Percentiles rank a stretch among this genome's conserved stretches.
Evolutionary conservation across 1,139 yeast genomes (phyloP).

Genomic region (Geotrichum restrictum): DNA sequence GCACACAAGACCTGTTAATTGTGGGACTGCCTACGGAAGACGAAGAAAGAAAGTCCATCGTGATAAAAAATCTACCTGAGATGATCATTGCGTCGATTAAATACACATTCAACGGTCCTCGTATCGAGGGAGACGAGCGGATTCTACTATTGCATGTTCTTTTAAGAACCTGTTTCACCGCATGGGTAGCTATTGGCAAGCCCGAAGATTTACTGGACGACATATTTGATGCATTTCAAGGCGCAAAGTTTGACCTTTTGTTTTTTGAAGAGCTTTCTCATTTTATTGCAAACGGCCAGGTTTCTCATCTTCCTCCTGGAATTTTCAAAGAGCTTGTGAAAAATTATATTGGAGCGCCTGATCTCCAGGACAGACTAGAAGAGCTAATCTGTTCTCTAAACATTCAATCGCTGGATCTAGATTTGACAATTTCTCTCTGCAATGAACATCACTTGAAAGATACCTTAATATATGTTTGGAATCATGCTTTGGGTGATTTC

Average conservation of each 20-base stretch:
- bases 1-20: slow-evolving; percentile 47
- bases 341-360: slow-evolving; percentile 42
- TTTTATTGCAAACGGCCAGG: slow-evolving; percentile 47
- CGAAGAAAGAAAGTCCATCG: slow-evolving; percentile 46
- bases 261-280: slow-evolving; percentile 54
- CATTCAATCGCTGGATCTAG: slow-evolving; percentile 64
- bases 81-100: slow-evolving; percentile 53
- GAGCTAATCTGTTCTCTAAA: slow-evolving; percentile 65
- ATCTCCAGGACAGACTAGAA: slow-evolving; percentile 52
- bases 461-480: slow-evolving; percentile 65
- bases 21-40: slow-evolving; percentile 53
- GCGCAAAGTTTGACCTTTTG: slow-evolving; percentile 33
- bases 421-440: slow-evolving; percentile 62
- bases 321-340: slow-evolving; percentile 58
- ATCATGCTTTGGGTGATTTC: slow-evolving; percentile 60
- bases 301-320: slow-evolving; percentile 55
- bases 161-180: slow-evolving; percentile 42
- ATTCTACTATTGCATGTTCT: slow-evolving; percentile 28
- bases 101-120: slow-evolving; percentile 37
- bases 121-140: slow-evolving; percentile 18
- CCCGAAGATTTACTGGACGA: slow-evolving; percentile 48
- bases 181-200: slow-evolving; percentile 42
- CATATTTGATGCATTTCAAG: slow-evolving; percentile 48
- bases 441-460: slow-evolving; percentile 52
- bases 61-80: slow-evolving; percentile 55